These are phyloP conservation scores for Mycena vitilis DNA, from an alignment of 768 basidiomycete species.

Conservation along the genomic window DNA sequence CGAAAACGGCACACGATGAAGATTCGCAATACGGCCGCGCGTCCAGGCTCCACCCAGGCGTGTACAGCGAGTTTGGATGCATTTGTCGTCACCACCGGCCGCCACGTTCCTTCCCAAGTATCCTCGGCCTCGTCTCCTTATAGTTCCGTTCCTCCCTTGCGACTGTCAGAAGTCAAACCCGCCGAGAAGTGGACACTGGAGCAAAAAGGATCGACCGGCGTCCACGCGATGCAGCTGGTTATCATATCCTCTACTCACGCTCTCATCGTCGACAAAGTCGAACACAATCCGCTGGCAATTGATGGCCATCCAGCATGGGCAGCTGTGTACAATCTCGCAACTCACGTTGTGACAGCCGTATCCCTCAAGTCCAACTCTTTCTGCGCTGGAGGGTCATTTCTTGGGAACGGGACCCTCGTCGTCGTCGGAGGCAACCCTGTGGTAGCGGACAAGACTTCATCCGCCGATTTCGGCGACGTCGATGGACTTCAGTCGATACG, in stretches of 20 bases:
- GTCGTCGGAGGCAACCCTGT: slow-evolving; percentile 89
- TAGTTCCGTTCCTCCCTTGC: slow-evolving; percentile 20
- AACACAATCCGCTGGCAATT: slow-evolving; percentile 83
- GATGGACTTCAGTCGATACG: slow-evolving; percentile 82
- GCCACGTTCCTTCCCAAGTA: slow-evolving; percentile 35
- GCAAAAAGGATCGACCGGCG: slow-evolving; percentile 78
- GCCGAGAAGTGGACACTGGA: slow-evolving; percentile 63
- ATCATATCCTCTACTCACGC: slow-evolving; percentile 78
- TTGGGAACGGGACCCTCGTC: slow-evolving; percentile 81
- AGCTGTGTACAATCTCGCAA: slow-evolving; percentile 76
- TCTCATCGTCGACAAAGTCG: slow-evolving; percentile 85
- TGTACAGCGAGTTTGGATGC: slow-evolving; percentile 70
- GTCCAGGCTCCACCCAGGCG: slow-evolving; percentile 47
- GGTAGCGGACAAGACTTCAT: slow-evolving; percentile 67
- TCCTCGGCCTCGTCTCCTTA: slow-evolving; percentile 2
- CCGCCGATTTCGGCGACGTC: slow-evolving; percentile 81
- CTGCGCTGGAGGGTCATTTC: slow-evolving; percentile 85
- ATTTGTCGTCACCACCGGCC: slow-evolving; percentile 69
- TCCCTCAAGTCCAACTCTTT: slow-evolving; percentile 84
- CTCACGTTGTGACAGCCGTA: slow-evolving; percentile 71
- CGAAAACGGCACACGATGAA: slow-evolving; percentile 69
- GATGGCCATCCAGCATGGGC: slow-evolving; percentile 86
- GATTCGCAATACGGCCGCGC: slow-evolving; percentile 66
- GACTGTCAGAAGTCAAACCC: slow-evolving; percentile 26
- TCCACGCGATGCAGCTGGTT: slow-evolving; percentile 81